Conservation (phyloP, 495 filamentous ascomycete genomes). For the Penicillium macrosclerotiorum region DNA sequence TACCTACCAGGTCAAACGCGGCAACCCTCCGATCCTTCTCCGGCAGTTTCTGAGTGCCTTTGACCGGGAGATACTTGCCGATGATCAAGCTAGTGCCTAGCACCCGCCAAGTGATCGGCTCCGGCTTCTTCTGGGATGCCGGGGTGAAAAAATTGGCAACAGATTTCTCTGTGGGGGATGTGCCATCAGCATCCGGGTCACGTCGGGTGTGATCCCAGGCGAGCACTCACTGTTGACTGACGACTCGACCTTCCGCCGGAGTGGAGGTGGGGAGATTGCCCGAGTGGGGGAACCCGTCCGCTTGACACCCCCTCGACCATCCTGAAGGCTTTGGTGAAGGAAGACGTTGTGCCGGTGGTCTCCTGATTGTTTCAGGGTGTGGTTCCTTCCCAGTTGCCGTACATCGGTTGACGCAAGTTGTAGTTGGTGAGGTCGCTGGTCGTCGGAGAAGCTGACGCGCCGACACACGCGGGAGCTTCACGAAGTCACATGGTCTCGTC, state of each 20-base stretch:
- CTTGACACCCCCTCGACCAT: conserved; percentile 38
- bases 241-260: conserved; percentile 61
- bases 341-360: conserved; percentile 13
- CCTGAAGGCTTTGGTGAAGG: conserved; percentile 18
- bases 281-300: conserved; percentile 34
- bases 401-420: no score
- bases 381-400: no score
- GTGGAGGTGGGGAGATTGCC: conserved; percentile 45
- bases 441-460: conserved; percentile 22
- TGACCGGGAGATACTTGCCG: conserved; percentile 61
- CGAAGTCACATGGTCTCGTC: conserved; percentile 46
- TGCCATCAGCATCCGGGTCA: neutral
- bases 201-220: neutral
- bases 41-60: conserved; percentile 10
- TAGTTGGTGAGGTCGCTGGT: neutral
- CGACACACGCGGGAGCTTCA: conserved; percentile 27
- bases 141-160: conserved; percentile 90
- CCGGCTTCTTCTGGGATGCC: conserved; percentile 77
- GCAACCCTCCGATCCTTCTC: conserved; percentile 63
- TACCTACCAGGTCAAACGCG: conserved; percentile 82
- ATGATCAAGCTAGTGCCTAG: conserved; percentile 69
- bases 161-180: conserved; percentile 50
- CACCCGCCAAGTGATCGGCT: conserved; percentile 70
- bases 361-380: neutral
- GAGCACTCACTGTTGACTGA: conserved; percentile 66